phyloP scores from a whole-genome alignment of 2,329 filamentous ascomycete species.

The Fusarium setosum region DNA sequence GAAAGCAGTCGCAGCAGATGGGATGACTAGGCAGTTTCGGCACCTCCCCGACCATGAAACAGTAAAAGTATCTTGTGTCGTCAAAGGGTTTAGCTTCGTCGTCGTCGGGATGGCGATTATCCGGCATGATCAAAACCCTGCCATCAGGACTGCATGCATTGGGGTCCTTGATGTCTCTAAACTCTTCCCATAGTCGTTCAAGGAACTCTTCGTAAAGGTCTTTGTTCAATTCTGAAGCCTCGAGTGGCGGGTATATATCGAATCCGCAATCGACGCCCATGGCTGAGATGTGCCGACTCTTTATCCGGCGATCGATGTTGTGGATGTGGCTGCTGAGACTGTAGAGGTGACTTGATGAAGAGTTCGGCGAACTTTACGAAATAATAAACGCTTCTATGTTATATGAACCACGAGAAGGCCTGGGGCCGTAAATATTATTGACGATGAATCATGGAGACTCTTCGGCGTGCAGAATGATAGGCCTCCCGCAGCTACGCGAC shows the following conservation, averaged over 20 bases:
- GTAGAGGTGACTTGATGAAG: no score
- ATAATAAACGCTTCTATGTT: no score
- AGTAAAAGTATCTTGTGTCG: not conserved
- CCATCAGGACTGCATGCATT: rapidly evolving
- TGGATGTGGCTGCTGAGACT: no score
- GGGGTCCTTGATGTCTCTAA: not conserved
- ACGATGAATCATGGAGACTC: no score
- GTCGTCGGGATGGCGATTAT: not conserved
- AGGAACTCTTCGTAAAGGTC: not conserved
- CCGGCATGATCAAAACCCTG: not conserved
- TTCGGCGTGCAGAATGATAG: no score
- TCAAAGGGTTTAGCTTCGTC: not conserved
- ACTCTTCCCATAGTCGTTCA: not conserved
- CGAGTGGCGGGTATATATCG: constrained; percentile 11
- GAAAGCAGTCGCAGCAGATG: constrained; percentile 7
- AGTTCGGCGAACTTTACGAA: no score
- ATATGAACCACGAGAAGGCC: no score
- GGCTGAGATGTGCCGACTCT: not conserved
- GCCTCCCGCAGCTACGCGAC: no score
- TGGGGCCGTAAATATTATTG: no score
- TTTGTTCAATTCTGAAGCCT: not conserved
- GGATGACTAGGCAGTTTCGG: not conserved
- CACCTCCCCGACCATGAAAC: not conserved
- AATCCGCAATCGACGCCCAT: constrained; percentile 15
- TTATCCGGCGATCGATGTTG: no score